Base-by-base conservation (phyloP, 345 rosid genomes). In the Moricandia arvensis region DNA sequence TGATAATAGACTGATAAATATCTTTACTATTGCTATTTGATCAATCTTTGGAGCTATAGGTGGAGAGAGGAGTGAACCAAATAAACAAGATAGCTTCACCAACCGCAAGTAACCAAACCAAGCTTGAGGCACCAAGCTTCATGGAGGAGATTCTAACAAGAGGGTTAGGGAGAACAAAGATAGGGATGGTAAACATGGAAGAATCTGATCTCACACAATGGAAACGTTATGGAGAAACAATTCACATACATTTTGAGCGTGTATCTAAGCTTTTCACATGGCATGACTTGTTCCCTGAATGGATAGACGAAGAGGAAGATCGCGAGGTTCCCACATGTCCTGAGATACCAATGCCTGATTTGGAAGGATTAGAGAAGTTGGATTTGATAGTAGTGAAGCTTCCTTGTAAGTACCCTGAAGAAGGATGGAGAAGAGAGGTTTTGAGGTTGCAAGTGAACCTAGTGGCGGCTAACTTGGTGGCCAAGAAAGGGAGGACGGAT, bases 231-330 rank as follows among this genome's bases (percentile, higher is more conserved):
- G 98, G 97, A 1, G 90, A 90, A 71, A 76, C 72, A 0, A 60
- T 86, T 38, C 85, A 83, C 0, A 73, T 95, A 62, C 26, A 8
- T 16, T 92, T 82, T 54, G 91, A 89, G 63, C 83, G 51, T 47
- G 96, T 89, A 17, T 87, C 98, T 1, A 73, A 85, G 64, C 58
- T 80, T 6, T 86, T 92, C 47, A 77, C 82, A 73, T 95, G 98
- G 98, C 79, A 80, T 58, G 86, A 90, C 68, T 70, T 95, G 68
- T 95, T 92, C 72, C 99, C 98, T 0, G 98, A 95, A 74, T 95
- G 98, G 99, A 95, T 95, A 27, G 97, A 95, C 12, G 98, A 95
- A 85, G 98, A 95, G 68, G 99, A 95, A 82, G 93, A 90, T 66
- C 13, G 78, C 69, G 90, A 89, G 5, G 88, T 81, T 13, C 84